These are phyloP conservation scores for Flaveria trinervia DNA, from an alignment of 129 eudicot species.

Conservation along the genomic window DNA sequence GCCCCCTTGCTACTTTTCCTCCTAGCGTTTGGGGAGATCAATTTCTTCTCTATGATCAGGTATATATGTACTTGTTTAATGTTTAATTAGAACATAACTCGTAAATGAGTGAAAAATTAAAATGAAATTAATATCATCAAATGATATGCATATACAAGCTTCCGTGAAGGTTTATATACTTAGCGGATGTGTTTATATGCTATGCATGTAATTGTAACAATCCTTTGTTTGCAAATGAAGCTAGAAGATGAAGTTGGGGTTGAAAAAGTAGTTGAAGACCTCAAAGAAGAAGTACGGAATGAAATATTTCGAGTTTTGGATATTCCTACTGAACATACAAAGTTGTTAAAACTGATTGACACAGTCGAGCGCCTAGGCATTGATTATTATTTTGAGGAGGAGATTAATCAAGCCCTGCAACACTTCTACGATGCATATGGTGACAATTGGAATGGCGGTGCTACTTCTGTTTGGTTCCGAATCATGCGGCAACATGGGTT, in stretches of 20 bases:
- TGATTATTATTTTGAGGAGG: background rate
- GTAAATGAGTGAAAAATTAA: too few species aligned
- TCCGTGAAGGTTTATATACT: too few species aligned
- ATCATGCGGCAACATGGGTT: background rate
- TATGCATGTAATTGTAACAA: background rate
- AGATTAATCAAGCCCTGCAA: background rate
- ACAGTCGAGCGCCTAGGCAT: background rate
- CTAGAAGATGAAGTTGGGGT: background rate
- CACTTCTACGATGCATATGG: background rate
- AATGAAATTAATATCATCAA: too few species aligned
- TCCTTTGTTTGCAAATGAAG: background rate
- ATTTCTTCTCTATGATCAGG: background rate
- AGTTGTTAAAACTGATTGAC: background rate
- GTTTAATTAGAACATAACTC: too few species aligned
- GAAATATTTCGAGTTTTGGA: background rate
- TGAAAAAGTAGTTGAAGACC: background rate
- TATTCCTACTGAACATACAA: background rate
- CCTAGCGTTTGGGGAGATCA: background rate
- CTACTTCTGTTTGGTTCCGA: background rate
- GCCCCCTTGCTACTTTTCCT: constrained; percentile 2
- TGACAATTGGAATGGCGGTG: background rate
- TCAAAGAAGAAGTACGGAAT: background rate
- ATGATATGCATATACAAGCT: too few species aligned
- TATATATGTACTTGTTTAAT: background rate
- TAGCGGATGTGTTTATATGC: too few species aligned